A percentile compares a stretch with the other conserved stretches of the same genome.
phyloP scores from a whole-genome alignment of 441 rosid species.

The Adansonia madagascariensis region DNA sequence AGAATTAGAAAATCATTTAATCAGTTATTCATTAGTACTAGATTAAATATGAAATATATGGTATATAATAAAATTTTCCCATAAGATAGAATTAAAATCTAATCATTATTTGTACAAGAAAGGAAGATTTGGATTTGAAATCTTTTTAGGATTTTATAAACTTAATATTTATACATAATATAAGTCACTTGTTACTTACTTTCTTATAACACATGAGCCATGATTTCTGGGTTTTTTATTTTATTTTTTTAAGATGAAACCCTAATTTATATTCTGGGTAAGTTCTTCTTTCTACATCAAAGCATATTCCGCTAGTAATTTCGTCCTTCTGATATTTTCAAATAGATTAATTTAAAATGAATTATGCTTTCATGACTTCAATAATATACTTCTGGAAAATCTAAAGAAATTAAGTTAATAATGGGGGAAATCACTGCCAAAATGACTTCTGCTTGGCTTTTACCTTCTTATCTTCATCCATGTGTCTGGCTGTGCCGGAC shows the following conservation, averaged over 20 bases:
- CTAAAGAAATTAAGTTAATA: slow-evolving; percentile 7
- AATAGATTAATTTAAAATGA: not conserved
- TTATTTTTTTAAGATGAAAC: too few species aligned
- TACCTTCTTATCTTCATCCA: slow-evolving; percentile 38
- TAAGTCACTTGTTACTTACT: not conserved
- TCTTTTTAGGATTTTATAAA: not conserved
- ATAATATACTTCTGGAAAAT: not conserved
- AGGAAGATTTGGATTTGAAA: too few species aligned
- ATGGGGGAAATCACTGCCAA: slow-evolving; percentile 47
- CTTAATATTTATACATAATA: too few species aligned
- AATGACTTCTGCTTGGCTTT: slow-evolving; percentile 46
- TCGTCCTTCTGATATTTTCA: not conserved
- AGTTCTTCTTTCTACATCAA: not conserved
- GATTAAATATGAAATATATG: too few species aligned
- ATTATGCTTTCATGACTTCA: not conserved
- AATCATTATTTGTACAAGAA: too few species aligned
- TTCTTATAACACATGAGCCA: not conserved
- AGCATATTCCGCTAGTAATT: not conserved
- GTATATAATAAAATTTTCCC: too few species aligned
- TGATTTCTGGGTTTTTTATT: not conserved
- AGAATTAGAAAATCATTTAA: too few species aligned
- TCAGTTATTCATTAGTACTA: too few species aligned
- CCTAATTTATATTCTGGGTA: not conserved
- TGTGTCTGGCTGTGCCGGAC: slow-evolving; percentile 69
- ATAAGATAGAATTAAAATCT: too few species aligned